These are phyloP conservation scores for Colletotrichum salicis DNA, from an alignment of 2,329 filamentous ascomycete species.

Conservation along the genomic window DNA sequence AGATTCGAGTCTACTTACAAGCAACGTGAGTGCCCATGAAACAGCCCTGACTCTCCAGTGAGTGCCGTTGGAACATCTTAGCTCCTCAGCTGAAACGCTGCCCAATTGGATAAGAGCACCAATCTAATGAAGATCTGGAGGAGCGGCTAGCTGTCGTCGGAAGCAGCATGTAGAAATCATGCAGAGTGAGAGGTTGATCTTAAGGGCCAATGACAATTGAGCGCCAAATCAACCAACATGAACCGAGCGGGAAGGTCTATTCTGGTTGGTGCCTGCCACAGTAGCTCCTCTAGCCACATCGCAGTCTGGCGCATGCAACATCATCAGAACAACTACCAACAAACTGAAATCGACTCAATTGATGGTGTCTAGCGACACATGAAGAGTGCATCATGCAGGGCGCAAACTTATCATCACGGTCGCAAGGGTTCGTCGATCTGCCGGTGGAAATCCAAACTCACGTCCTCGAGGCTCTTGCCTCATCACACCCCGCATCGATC, in stretches of 20 bases:
- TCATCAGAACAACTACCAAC: conserved; percentile 1
- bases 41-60: too few relatives aligned
- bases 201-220: neutral
- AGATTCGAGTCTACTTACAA: too few relatives aligned
- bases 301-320: neutral
- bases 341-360: neutral
- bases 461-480: neutral
- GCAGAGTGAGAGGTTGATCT: neutral
- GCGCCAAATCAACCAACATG: neutral
- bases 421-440: neutral
- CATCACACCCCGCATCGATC: neutral
- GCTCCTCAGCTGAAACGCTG: too few relatives aligned
- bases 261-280: neutral
- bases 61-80: too few relatives aligned
- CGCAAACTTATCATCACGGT: neutral
- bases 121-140: too few relatives aligned
- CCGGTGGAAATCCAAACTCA: neutral
- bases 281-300: neutral
- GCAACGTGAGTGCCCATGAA: too few relatives aligned
- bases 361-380: too few relatives aligned
- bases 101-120: too few relatives aligned
- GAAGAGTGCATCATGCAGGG: neutral
- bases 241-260: neutral
- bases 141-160: neutral
- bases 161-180: neutral